A percentile compares a stretch with the other conserved stretches of the same genome.
These are phyloP conservation scores for Curvularia lunata DNA, from an alignment of 2,329 filamentous ascomycete genomes.

Conservation along the genomic window DNA sequence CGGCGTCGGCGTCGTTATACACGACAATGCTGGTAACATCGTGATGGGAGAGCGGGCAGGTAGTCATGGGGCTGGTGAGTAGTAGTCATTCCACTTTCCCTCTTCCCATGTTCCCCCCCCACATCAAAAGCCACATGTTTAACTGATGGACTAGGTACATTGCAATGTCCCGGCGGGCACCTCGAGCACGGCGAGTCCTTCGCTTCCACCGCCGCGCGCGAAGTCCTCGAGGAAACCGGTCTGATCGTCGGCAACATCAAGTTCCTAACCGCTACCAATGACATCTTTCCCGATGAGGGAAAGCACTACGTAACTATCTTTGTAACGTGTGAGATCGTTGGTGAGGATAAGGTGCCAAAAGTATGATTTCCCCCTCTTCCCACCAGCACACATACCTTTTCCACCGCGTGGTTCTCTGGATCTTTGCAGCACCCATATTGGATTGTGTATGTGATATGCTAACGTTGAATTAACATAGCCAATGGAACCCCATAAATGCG, in stretches of 20 bases:
- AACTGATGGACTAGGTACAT: conserved; percentile 61
- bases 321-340: conserved; percentile 60
- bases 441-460: too few relatives aligned
- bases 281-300: conserved; percentile 62
- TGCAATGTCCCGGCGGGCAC: conserved; percentile 76
- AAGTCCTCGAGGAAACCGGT: conserved; percentile 74
- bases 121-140: too few relatives aligned
- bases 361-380: conserved; percentile 49
- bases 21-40: conserved; percentile 52
- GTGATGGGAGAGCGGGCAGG: conserved; percentile 57
- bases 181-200: conserved; percentile 72
- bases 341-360: conserved; percentile 58
- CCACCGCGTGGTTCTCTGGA: too few relatives aligned
- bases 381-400: too few relatives aligned
- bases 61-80: conserved; percentile 55
- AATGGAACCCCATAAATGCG: conserved; percentile 62
- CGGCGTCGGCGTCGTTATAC: conserved; percentile 58
- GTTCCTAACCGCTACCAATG: conserved; percentile 70
- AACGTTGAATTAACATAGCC: conserved; percentile 28
- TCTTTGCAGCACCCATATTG: too few relatives aligned
- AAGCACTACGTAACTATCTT: conserved; percentile 81
- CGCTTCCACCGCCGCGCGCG: conserved; percentile 68
- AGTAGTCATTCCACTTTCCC: neutral
- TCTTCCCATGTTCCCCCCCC: too few relatives aligned
- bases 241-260: conserved; percentile 57